Conservation (phyloP, 1,284 basidiomycete species). For the Irpex rosettiformis region DNA sequence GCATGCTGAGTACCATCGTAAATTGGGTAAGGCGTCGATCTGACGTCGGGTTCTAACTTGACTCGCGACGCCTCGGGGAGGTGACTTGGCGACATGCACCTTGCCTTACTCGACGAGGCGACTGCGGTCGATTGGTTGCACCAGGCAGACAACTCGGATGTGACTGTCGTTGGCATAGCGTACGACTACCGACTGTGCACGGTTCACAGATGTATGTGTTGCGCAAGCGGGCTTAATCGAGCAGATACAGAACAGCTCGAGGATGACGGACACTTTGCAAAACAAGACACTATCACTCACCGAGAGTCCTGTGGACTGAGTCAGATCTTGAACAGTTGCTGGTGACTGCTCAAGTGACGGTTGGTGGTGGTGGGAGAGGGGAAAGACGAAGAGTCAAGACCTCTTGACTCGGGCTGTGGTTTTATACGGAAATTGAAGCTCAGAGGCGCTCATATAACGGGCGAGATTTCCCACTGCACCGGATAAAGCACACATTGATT, state of each 20-base stretch:
- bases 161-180: conserved; percentile 6
- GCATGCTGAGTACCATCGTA: conserved; percentile 17
- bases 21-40: conserved; percentile 16
- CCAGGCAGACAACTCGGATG: conserved; percentile 1
- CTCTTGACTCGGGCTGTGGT: conserved; percentile 18
- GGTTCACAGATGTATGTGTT: conserved; percentile 2
- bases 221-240: conserved; percentile 7
- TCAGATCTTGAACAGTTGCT: conserved; percentile 16
- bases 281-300: conserved; percentile 16
- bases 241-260: conserved; percentile 4
- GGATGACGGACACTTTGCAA: conserved; percentile 14
- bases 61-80: conserved; percentile 15
- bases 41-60: conserved; percentile 17
- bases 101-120: conserved; percentile 15
- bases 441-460: conserved; percentile 17
- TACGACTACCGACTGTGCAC: neutral
- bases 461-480: conserved; percentile 2
- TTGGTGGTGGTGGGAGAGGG: conserved; percentile 13
- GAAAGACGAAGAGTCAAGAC: conserved; percentile 12
- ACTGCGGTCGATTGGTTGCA: conserved; percentile 13
- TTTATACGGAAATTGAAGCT: conserved; percentile 20
- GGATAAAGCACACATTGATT: conserved; percentile 5
- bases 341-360: conserved; percentile 13
- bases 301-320: conserved; percentile 16
- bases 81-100: conserved; percentile 10